These are phyloP conservation scores for Xylariales sp. DNA, from an alignment of 2,329 filamentous ascomycete species.

Conservation along the genomic window DNA sequence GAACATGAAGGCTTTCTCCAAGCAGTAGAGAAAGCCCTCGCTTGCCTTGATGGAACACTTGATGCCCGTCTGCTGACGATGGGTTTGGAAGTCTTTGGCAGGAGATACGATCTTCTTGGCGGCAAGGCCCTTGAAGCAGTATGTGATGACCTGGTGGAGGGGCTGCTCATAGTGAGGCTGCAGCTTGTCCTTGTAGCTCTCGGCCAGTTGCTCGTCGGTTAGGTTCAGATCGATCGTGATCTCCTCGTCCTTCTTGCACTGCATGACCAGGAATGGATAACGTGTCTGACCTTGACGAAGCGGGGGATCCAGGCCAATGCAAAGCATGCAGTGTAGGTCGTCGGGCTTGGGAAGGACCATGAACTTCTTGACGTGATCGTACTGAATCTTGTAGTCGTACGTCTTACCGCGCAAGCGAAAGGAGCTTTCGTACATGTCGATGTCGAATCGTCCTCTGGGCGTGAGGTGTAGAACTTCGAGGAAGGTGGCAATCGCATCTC, in stretches of 20 bases:
- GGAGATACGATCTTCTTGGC: slow-evolving; percentile 94
- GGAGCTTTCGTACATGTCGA: slow-evolving; percentile 98
- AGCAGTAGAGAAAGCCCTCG: slow-evolving; percentile 92
- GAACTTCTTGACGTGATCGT: slow-evolving; percentile 96
- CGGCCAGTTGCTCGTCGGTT: slow-evolving; percentile 79
- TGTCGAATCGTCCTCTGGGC: slow-evolving; percentile 97
- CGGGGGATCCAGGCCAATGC: slow-evolving; percentile 89
- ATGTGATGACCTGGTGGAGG: slow-evolving; percentile 86
- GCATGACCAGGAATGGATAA: slow-evolving; percentile 98
- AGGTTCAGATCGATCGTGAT: slow-evolving; percentile 95
- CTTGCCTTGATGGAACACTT: slow-evolving; percentile 99
- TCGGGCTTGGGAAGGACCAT: slow-evolving; percentile 99
- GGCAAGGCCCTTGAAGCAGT: slow-evolving; percentile 90
- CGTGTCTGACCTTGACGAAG: slow-evolving; percentile 94
- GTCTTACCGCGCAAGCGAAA: slow-evolving; percentile 98
- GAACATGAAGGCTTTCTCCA: slow-evolving; percentile 99
- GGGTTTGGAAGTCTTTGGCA: slow-evolving; percentile 89
- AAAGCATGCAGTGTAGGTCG: slow-evolving; percentile 91
- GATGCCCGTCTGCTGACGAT: slow-evolving; percentile 90
- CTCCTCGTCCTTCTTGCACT: slow-evolving; percentile 96
- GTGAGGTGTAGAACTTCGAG: slow-evolving; percentile 95
- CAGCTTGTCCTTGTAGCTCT: slow-evolving; percentile 84
- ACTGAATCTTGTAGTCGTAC: slow-evolving; percentile 99
- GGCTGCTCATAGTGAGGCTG: slow-evolving; percentile 89
- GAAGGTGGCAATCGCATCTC: slow-evolving; percentile 96